Evolutionary conservation across 1,284 basidiomycete genomes (phyloP).

Genomic region (Microbotryum silenes-acaulis): DNA sequence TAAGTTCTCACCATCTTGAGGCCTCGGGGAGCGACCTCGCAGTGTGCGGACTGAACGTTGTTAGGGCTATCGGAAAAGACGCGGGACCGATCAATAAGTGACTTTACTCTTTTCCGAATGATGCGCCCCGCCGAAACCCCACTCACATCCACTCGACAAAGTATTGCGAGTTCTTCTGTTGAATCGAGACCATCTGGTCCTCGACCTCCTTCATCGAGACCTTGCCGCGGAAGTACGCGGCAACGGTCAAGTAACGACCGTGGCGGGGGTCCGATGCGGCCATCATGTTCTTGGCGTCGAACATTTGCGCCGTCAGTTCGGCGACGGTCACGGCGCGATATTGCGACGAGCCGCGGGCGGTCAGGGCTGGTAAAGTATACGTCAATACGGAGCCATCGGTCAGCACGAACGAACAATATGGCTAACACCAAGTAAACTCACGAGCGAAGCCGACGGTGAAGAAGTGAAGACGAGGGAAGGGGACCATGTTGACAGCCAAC

Average conservation of each 20-base stretch:
- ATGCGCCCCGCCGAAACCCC: slow-evolving; percentile 13
- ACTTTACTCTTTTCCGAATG: not conserved
- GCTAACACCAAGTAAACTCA: not conserved
- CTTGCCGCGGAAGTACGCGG: slow-evolving; percentile 39
- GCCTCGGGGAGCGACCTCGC: slow-evolving; percentile 37
- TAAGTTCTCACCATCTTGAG: slow-evolving; percentile 35
- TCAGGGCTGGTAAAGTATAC: slow-evolving; percentile 27
- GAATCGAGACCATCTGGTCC: slow-evolving; percentile 33
- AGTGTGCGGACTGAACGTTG: slow-evolving; percentile 39
- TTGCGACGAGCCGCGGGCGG: slow-evolving; percentile 38
- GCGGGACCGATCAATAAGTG: not conserved
- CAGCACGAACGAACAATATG: too few relatives aligned
- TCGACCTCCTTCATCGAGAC: slow-evolving; percentile 38
- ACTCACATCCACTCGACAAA: slow-evolving; percentile 38
- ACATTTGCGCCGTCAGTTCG: slow-evolving; percentile 42
- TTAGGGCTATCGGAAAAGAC: slow-evolving; percentile 20
- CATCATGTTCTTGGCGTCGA: slow-evolving; percentile 68
- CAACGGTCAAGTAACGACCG: slow-evolving; percentile 54
- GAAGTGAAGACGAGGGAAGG: slow-evolving; percentile 73
- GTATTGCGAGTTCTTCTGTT: slow-evolving; percentile 36
- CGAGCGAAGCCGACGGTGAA: not conserved
- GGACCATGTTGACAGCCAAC: slow-evolving; percentile 89
- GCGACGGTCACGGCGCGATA: slow-evolving; percentile 40
- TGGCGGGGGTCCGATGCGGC: slow-evolving; percentile 88
- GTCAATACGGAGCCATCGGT: too few relatives aligned